phyloP scores from a whole-genome alignment of 2,329 filamentous ascomycete species.

The Penicillium frequentans region DNA sequence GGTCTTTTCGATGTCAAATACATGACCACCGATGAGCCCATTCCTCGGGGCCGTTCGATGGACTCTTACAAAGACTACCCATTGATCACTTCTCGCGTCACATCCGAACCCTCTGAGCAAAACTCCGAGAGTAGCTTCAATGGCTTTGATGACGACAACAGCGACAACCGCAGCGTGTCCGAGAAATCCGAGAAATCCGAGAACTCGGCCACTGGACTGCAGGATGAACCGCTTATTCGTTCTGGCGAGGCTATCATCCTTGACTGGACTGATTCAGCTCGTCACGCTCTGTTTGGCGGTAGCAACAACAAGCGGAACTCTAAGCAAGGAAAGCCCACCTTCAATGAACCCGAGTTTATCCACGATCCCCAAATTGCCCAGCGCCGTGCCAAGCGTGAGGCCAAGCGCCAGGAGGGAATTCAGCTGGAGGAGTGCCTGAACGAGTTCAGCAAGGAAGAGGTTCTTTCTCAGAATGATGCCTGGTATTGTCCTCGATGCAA shows the following conservation, averaged over 20 bases:
- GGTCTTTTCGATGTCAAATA: constrained; percentile 77
- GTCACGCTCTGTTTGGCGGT: constrained; percentile 66
- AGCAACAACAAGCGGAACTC: constrained; percentile 43
- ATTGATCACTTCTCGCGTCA: constrained; percentile 49
- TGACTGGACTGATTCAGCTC: constrained; percentile 75
- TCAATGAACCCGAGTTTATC: constrained; percentile 52
- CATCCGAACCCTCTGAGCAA: neutral
- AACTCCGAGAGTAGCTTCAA: constrained; percentile 5
- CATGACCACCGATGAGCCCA: constrained; percentile 56
- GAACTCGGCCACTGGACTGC: neutral
- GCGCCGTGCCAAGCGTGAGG: constrained; percentile 62
- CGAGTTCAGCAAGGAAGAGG: constrained; percentile 91
- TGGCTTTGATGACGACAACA: constrained; percentile 19
- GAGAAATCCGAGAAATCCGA: constrained; percentile 26
- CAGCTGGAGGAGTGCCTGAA: constrained; percentile 86
- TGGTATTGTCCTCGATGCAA: constrained; percentile 99
- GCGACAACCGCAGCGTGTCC: constrained; percentile 32
- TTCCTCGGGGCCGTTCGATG: constrained; percentile 70
- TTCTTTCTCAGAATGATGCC: constrained; percentile 90
- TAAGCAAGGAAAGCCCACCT: constrained; percentile 62
- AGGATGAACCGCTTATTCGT: constrained; percentile 43
- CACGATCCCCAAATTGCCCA: constrained; percentile 64
- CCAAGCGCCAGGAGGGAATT: constrained; percentile 72
- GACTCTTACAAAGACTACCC: constrained; percentile 61
- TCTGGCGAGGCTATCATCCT: constrained; percentile 77